phyloP scores from a whole-genome alignment of 2,329 filamentous ascomycete genomes.

The Neophaeococcomyces mojaviensis region DNA sequence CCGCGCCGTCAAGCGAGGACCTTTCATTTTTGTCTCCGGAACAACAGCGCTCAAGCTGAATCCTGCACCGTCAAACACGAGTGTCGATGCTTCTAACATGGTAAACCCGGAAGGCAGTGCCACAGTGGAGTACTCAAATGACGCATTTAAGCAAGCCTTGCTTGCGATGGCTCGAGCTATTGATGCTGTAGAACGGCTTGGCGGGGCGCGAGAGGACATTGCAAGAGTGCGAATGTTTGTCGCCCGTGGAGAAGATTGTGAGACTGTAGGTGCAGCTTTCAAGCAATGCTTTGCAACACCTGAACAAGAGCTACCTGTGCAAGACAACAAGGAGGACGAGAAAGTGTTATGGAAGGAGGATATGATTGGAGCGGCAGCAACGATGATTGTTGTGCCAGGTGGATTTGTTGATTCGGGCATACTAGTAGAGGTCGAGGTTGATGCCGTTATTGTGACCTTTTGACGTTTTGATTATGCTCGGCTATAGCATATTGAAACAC shows the following conservation, averaged over 20 bases:
- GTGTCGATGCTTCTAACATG: background rate
- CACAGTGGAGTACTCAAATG: conserved; percentile 26
- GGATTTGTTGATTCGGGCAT: conserved; percentile 32
- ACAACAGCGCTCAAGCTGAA: conserved; percentile 32
- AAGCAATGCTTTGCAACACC: conserved; percentile 23
- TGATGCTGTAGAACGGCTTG: conserved; percentile 28
- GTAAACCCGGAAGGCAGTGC: background rate
- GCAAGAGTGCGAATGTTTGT: conserved; percentile 33
- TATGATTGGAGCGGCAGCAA: conserved; percentile 27
- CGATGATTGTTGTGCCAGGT: conserved; percentile 31
- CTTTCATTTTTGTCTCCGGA: conserved; percentile 32
- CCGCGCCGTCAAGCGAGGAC: conserved; percentile 31
- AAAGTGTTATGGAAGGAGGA: background rate
- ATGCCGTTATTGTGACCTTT: conserved; percentile 21
- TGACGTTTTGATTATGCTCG: too few relatives aligned
- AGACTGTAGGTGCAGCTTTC: conserved; percentile 26
- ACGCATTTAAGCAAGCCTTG: conserved; percentile 28
- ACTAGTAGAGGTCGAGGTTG: conserved; percentile 35
- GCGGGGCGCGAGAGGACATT: conserved; percentile 28
- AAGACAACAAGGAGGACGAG: background rate
- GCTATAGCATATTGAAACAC: background rate
- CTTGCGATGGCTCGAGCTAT: conserved; percentile 26
- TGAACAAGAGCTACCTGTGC: conserved; percentile 13
- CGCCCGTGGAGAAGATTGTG: conserved; percentile 19
- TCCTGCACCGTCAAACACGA: conserved; percentile 14